Percentiles rank a stretch among this genome's conserved stretches.
Evolutionary conservation across 441 rosid genomes (phyloP).

Genomic region (Dalechampia spathulata): DNA sequence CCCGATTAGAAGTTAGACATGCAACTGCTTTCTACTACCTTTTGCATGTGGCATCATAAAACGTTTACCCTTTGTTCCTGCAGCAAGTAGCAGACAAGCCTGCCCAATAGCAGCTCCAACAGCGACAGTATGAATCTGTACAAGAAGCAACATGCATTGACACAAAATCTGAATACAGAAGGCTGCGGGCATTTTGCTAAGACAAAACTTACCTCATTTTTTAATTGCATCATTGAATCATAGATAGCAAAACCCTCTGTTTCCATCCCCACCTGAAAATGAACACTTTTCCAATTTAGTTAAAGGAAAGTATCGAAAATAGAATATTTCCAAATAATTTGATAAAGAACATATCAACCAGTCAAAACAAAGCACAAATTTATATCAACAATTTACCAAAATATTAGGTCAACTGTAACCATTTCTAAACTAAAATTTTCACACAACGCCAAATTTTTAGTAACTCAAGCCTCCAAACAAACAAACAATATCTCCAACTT

Average conservation of each 20-base stretch:
- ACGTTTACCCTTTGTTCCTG: slow-evolving; percentile 75
- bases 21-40: slow-evolving; percentile 35
- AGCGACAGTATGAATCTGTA: slow-evolving; percentile 68
- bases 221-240: slow-evolving; percentile 68
- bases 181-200: background rate
- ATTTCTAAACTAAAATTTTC: background rate
- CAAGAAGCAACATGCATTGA: slow-evolving; percentile 15
- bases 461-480: background rate
- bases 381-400: background rate
- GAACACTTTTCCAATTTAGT: slow-evolving; percentile 3
- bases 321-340: background rate
- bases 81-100: slow-evolving; percentile 73
- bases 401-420: background rate
- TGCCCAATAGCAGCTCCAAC: slow-evolving; percentile 79
- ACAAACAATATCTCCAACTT: too few relatives aligned
- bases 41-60: slow-evolving; percentile 87
- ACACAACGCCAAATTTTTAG: background rate
- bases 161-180: slow-evolving; percentile 7
- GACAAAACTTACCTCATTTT: slow-evolving; percentile 43
- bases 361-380: background rate
- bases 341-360: background rate
- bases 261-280: slow-evolving; percentile 74
- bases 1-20: slow-evolving; percentile 3
- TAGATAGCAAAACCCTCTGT: slow-evolving; percentile 87
- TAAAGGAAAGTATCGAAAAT: background rate